A percentile compares a stretch with the other conserved stretches of the same genome.
Conservation (phyloP, 83 land plant species). For the Picea abies region DNA sequence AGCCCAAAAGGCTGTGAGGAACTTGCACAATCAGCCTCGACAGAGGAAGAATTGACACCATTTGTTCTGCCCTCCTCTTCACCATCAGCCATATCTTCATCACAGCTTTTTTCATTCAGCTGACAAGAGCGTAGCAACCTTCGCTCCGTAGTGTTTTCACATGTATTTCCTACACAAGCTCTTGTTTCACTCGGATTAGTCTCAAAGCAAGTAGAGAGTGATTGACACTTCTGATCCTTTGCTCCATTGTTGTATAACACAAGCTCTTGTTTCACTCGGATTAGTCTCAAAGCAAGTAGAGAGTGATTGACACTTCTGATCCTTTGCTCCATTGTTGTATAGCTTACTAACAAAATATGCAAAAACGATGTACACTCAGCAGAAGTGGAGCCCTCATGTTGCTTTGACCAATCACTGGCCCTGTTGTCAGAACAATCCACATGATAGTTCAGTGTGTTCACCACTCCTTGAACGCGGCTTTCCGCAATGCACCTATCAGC, state of each 20-base stretch:
- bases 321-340: too few species aligned
- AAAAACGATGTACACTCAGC: background rate
- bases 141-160: background rate
- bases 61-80: constrained; percentile 49
- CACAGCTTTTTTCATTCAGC: background rate
- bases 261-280: background rate
- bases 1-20: background rate
- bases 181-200: background rate
- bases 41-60: background rate
- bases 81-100: constrained; percentile 61
- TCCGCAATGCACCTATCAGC: background rate
- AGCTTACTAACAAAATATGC: background rate
- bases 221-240: background rate
- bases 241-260: too few species aligned
- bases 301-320: too few species aligned
- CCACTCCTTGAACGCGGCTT: background rate
- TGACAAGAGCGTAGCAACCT: background rate
- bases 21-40: constrained; percentile 31
- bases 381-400: background rate
- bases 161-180: background rate
- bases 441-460: background rate
- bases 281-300: too few species aligned
- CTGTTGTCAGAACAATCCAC: background rate
- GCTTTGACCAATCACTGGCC: background rate
- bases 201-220: background rate